Evolutionary conservation across 352 stramenopile genomes (phyloP), one percentile per base, ranked within the genome.

Genomic region (Phytophthora tentaculata): DNA sequence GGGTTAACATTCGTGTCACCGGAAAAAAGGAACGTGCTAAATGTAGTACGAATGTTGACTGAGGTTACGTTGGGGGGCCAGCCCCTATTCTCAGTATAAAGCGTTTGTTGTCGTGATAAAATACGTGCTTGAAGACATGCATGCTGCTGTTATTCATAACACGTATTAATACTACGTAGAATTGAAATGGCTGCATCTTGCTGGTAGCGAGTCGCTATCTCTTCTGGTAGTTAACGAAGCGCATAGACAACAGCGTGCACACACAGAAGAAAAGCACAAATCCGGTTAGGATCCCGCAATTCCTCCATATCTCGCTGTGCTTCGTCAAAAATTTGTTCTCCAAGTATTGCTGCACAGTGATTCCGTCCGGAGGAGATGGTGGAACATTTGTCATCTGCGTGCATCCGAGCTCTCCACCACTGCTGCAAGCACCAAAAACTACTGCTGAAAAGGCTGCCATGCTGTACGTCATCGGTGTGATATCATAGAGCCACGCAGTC

Each of bases 191-290:
- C n/a, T n/a, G n/a, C n/a, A n/a, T n/a, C n/a, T n/a, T n/a, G n/a
- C n/a, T n/a, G n/a, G n/a, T n/a, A n/a, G n/a, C n/a, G n/a, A n/a
- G n/a, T n/a, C n/a, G n/a, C n/a, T n/a, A 81, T 35, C 67, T 62
- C 49, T 81, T 81, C 71, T 81, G 74, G 50, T 77, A 60, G 48
- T 79, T 79, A 2, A 72, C 7, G 28, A 65, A 81, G 8, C 74
- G 71, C 41, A 79, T 61, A 2, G 70, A 52, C 16, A 79, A 45
- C 24, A 79, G 39, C 7, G 49, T 59, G 7, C 72, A 32, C 1
- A 67, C 44, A 14, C 55, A 24, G 47, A 77, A 79, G 19, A 74
- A 8, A 17, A 55, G 20, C 0, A 74, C 17, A 16, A 69, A 58
- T 0, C 6, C 53, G n/a, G 58, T 13, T 4, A 69, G 6, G n/a